Conservation (phyloP, 2,329 filamentous ascomycete genomes). For the Fusarium globosum region DNA sequence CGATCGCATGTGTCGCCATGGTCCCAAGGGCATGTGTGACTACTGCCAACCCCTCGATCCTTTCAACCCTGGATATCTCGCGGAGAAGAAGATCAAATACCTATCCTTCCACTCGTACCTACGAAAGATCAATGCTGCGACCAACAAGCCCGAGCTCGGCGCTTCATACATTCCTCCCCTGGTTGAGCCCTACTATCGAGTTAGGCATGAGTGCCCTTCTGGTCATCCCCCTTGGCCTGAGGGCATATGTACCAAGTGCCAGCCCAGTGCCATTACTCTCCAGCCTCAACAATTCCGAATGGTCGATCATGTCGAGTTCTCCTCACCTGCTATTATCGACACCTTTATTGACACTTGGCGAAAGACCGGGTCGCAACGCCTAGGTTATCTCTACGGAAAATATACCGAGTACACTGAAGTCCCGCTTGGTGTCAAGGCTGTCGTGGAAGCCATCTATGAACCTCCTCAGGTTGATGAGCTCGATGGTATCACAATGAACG, state of each 20-base stretch:
- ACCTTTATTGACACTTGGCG: slow-evolving; percentile 94
- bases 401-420: slow-evolving; percentile 94
- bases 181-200: slow-evolving; percentile 91
- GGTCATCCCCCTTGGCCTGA: slow-evolving; percentile 95
- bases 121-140: slow-evolving; percentile 93
- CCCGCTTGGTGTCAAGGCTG: slow-evolving; percentile 91
- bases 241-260: slow-evolving; percentile 97
- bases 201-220: slow-evolving; percentile 88
- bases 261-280: slow-evolving; percentile 94
- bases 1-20: slow-evolving; percentile 95
- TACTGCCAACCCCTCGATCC: slow-evolving; percentile 98
- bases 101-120: slow-evolving; percentile 95
- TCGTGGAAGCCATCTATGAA: slow-evolving; percentile 97
- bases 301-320: slow-evolving; percentile 98
- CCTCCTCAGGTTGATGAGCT: slow-evolving; percentile 89
- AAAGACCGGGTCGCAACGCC: slow-evolving; percentile 81
- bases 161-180: slow-evolving; percentile 97
- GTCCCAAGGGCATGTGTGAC: slow-evolving; percentile 98
- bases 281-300: slow-evolving; percentile 95
- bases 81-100: slow-evolving; percentile 98
- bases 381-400: slow-evolving; percentile 91
- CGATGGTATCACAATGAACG: slow-evolving; percentile 85
- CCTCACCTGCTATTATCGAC: slow-evolving; percentile 85
- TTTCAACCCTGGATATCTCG: slow-evolving; percentile 87
- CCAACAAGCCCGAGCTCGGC: slow-evolving; percentile 94